Percentiles rank a stretch among this genome's conserved stretches.
Evolutionary conservation across 176 grass and related monocot genomes (phyloP).

Genomic region (Chloris gayana): DNA sequence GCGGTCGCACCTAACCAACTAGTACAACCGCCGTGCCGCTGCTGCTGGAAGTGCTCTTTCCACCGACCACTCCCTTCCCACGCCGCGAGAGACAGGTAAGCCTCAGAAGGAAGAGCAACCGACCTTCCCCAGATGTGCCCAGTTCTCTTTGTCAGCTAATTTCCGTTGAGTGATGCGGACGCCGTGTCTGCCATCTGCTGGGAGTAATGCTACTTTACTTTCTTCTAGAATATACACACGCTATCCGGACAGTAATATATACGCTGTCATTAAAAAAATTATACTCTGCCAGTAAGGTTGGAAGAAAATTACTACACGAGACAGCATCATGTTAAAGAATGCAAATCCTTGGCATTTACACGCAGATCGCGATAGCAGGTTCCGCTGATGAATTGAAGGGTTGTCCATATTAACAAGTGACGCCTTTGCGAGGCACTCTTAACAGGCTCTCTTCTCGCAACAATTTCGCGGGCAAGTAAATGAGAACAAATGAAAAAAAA

Average conservation of each 20-base stretch:
- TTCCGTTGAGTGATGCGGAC: background rate
- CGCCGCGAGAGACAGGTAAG: background rate
- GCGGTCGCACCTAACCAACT: background rate
- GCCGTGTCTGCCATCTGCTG: background rate
- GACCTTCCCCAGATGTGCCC: slow-evolving; percentile 12
- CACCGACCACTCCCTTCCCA: slow-evolving; percentile 18
- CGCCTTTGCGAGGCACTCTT: too few relatives aligned
- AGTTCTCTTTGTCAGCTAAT: background rate
- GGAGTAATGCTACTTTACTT: background rate
- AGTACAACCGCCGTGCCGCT: background rate
- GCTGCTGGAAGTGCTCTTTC: slow-evolving; percentile 17
- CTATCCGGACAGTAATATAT: background rate
- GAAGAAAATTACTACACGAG: background rate
- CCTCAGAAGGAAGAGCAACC: background rate
- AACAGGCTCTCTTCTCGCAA: too few relatives aligned
- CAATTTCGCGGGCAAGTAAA: too few relatives aligned
- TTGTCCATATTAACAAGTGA: background rate
- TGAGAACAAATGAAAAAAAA: too few relatives aligned
- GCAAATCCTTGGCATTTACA: background rate
- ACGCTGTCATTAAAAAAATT: background rate
- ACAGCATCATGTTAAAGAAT: background rate
- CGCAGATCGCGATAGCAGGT: background rate
- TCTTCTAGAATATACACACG: background rate
- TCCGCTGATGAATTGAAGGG: background rate
- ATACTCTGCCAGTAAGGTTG: background rate